Base-by-base conservation (phyloP, 2,329 filamentous ascomycete genomes). In the Chaetomium olivaceum region DNA sequence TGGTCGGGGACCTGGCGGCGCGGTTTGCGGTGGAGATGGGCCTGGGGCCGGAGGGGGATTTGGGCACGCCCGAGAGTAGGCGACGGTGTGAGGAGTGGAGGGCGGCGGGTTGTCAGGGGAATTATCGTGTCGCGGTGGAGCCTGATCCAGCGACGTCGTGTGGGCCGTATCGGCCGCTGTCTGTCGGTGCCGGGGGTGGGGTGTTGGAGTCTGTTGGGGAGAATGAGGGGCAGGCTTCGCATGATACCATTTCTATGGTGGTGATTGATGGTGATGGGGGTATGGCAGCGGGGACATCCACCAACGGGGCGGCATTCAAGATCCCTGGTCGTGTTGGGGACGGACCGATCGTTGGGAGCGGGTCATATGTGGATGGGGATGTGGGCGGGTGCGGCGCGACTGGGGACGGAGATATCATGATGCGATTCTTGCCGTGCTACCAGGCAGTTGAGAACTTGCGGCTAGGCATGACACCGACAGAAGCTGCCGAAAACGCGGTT, bases 321-420 rank as follows among this genome's bases (percentile, higher is more conserved):
- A 74, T 86, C 0, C 83, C 83, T 1, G 84, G 84, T 0, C 80
- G 84, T 21, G 83, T 85, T 0, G 84, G 84, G 19, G 84, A 86
- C 61, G 84, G 82, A 0, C 83, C 84, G 3, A 85, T 86, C 60
- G 77, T 79, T 0, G 84, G 84, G 1, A 83, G 81, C 61, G 84
- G 83, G 1, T 83, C 82, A 1, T 86, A 86, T 68, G 84, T 83
- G 3, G 84, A 86, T 67, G 77, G 76, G 4, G 82, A 83, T 3
- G 80, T 83, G 1, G 84, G 83, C 1, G 84, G 81, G 0, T 86
- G 84, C 68, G 84, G 83, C 8, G 83, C 84, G 1, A 86, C 84
- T 0, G 84, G 84, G 1, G 83, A 86, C 62, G 84, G 84, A 0
- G 84, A 86, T 70, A 74, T 85, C 65, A 85, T 86, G 83, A 83